Conservation (phyloP, 371 early-diverging fungal species). For the Mucor velutinosus region DNA sequence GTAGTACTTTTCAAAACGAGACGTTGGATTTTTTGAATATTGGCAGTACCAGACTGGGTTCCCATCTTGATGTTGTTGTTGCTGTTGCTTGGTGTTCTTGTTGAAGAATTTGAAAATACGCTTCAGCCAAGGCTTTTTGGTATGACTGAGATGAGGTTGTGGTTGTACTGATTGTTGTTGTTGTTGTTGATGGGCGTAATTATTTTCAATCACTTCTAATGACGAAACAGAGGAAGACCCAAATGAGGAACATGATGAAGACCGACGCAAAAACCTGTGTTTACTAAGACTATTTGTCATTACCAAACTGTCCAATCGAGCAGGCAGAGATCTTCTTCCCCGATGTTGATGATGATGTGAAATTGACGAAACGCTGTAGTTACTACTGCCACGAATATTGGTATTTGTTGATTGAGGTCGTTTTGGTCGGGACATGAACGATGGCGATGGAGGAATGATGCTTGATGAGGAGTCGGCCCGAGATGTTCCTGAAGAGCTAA, state of each 20-base stretch:
- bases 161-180: background rate
- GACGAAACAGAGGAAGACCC: conserved; percentile 3
- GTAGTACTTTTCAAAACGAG: conserved; percentile 11
- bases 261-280: conserved; percentile 3
- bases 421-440: conserved; percentile 3
- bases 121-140: conserved; percentile 16
- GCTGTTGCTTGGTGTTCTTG: conserved; percentile 1
- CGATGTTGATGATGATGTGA: conserved; percentile 2
- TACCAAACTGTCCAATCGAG: background rate
- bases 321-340: conserved; percentile 17
- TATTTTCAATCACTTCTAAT: background rate
- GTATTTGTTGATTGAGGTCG: conserved; percentile 3
- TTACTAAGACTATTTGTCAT: background rate
- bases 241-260: conserved; percentile 3
- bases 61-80: background rate
- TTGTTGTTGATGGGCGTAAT: background rate
- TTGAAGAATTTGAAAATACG: conserved; percentile 17
- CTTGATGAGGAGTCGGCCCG: conserved; percentile 15
- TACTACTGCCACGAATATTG: background rate
- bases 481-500: conserved; percentile 4
- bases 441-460: conserved; percentile 5
- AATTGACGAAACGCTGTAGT: background rate
- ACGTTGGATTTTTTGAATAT: conserved; percentile 16
- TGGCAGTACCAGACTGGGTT: conserved; percentile 20
- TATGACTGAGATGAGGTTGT: background rate